phyloP scores from a whole-genome alignment of 495 filamentous ascomycete genomes.

The Daldinia grandis region DNA sequence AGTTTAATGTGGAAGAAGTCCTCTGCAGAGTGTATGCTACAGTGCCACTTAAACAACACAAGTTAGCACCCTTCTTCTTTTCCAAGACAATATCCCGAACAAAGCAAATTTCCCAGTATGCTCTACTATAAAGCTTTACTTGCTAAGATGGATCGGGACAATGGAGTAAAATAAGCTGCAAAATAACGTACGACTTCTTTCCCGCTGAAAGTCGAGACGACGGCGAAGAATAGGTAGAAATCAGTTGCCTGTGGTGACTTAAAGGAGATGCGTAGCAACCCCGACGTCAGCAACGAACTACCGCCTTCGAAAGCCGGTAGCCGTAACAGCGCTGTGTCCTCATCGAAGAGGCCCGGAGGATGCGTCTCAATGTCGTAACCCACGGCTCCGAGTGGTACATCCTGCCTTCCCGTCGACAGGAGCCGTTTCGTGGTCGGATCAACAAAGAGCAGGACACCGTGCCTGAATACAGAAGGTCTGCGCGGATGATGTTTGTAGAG shows the following conservation, averaged over 20 bases:
- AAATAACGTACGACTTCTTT: not conserved
- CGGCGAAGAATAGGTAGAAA: conserved; percentile 25
- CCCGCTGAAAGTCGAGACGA: conserved; percentile 2
- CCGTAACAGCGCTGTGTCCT: conserved; percentile 8
- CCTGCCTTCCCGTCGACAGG: conserved; percentile 13
- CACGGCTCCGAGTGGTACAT: conserved; percentile 17
- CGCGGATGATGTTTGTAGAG: not conserved
- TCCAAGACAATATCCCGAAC: too few species aligned
- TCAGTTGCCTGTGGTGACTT: conserved; percentile 26
- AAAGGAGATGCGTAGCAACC: conserved; percentile 20
- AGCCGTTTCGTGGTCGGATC: conserved; percentile 17
- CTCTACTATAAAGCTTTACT: not conserved
- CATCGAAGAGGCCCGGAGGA: conserved; percentile 17
- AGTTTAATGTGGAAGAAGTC: conserved; percentile 13
- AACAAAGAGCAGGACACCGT: conserved; percentile 21
- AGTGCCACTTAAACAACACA: conserved; percentile 1
- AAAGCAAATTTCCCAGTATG: not conserved
- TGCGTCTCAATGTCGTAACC: conserved; percentile 22
- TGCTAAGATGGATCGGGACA: too few species aligned
- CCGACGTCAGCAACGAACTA: conserved; percentile 14
- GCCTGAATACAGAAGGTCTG: conserved; percentile 4
- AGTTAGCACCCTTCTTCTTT: not conserved
- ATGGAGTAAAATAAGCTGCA: too few species aligned
- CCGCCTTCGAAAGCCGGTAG: conserved; percentile 17
- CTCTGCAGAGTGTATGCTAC: conserved; percentile 2